These are phyloP conservation scores for Kalanchoe fedtschenkoi DNA, from an alignment of 164 flowering plant species.

Conservation along the genomic window DNA sequence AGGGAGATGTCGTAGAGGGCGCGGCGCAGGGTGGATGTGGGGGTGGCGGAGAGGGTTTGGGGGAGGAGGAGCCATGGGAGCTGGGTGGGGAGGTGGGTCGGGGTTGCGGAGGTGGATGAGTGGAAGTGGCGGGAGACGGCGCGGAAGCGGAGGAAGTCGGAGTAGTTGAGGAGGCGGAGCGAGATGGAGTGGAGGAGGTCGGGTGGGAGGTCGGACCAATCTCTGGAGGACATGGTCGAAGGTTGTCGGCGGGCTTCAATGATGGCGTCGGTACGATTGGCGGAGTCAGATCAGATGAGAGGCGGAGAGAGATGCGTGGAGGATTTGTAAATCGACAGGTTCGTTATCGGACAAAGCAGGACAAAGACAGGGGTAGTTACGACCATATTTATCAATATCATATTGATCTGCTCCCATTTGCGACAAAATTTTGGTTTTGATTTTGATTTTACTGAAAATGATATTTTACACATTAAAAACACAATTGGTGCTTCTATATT, in stretches of 20 bases:
- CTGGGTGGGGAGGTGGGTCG: slow-evolving; percentile 32
- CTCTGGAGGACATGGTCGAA: slow-evolving; percentile 20
- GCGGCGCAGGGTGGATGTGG: neutral
- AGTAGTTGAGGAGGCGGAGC: slow-evolving; percentile 18
- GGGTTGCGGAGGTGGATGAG: slow-evolving; percentile 20
- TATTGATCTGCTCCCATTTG: too few species aligned
- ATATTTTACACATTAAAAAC: too few species aligned
- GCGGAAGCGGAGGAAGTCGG: slow-evolving; percentile 41
- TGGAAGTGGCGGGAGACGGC: slow-evolving; percentile 33
- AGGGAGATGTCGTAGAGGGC: slow-evolving; percentile 29
- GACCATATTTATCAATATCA: too few species aligned
- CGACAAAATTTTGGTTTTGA: too few species aligned
- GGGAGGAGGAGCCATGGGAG: slow-evolving; percentile 55
- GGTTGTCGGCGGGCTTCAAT: too few species aligned
- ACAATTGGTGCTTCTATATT: too few species aligned
- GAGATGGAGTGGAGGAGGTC: slow-evolving; percentile 31
- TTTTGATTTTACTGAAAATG: too few species aligned
- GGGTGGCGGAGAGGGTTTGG: slow-evolving; percentile 3
- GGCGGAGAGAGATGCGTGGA: neutral
- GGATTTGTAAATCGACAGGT: too few species aligned
- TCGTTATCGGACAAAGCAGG: too few species aligned
- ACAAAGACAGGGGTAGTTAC: too few species aligned
- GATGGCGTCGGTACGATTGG: neutral
- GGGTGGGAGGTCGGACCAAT: slow-evolving; percentile 44
- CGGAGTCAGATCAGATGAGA: neutral